Evolutionary conservation across 495 filamentous ascomycete species (phyloP).

Genomic region (Lasiosphaeris hirsuta): DNA sequence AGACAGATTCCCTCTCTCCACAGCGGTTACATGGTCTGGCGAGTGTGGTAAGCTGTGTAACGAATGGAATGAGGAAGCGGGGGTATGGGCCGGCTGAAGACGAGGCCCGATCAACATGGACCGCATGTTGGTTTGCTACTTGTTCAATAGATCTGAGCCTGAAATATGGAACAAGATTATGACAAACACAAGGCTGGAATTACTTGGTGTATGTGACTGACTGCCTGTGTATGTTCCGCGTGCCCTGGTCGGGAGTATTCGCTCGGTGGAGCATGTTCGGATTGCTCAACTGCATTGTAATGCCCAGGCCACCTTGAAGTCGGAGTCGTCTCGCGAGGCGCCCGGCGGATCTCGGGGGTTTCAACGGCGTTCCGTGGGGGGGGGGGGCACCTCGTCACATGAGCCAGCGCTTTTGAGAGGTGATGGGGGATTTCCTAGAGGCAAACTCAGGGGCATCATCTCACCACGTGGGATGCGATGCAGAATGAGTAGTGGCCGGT

Average conservation of each 20-base stretch:
- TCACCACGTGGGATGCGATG: too few relatives aligned
- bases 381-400: not conserved
- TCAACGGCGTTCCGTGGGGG: not conserved
- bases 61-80: not conserved
- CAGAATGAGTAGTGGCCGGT: too few relatives aligned
- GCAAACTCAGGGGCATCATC: too few relatives aligned
- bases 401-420: not conserved
- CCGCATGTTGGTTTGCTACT: not conserved
- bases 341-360: not conserved
- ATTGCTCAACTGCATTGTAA: not conserved
- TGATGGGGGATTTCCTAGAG: too few relatives aligned
- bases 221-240: too few relatives aligned
- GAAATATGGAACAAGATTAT: not conserved
- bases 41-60: not conserved
- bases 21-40: too few relatives aligned
- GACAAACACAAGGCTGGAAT: too few relatives aligned
- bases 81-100: not conserved
- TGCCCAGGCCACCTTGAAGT: too few relatives aligned
- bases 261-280: not conserved
- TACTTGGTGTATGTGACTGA: too few relatives aligned
- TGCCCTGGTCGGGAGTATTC: too few relatives aligned
- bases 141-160: constrained; percentile 3
- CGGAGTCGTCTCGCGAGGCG: constrained; percentile 2
- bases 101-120: not conserved
- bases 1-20: too few relatives aligned